These are phyloP conservation scores for Chlorella sp. DNA, from an alignment of 139 green algal species.

Conservation along the genomic window DNA sequence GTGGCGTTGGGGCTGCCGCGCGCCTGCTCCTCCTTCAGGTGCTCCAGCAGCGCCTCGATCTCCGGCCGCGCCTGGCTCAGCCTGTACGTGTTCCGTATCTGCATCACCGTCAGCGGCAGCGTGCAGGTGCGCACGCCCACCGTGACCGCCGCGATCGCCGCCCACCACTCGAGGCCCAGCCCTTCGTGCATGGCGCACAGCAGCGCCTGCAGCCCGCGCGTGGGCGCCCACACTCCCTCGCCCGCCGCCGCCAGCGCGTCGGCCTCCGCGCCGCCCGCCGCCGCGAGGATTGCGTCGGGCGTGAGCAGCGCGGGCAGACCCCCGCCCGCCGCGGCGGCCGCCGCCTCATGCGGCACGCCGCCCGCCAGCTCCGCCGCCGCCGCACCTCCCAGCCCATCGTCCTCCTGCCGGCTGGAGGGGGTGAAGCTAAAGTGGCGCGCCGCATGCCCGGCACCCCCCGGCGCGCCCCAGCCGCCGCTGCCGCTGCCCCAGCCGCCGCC, in stretches of 20 bases:
- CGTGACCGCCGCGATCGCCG: constrained; percentile 62
- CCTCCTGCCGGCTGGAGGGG: too few relatives aligned
- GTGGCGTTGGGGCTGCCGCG: constrained; percentile 34
- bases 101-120: constrained; percentile 68
- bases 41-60: constrained; percentile 52
- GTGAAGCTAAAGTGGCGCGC: too few relatives aligned
- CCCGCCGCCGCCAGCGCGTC: constrained; percentile 44
- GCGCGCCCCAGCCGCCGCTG: constrained; percentile 4
- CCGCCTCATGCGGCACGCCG: not conserved
- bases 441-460: too few relatives aligned
- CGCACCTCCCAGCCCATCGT: too few relatives aligned
- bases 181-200: constrained; percentile 52
- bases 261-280: constrained; percentile 34
- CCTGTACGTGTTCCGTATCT: constrained; percentile 65
- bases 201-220: constrained; percentile 55
- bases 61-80: constrained; percentile 69
- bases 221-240: constrained; percentile 55
- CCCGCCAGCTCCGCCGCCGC: too few relatives aligned
- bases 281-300: constrained; percentile 34
- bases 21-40: constrained; percentile 58
- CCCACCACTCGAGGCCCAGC: constrained; percentile 65
- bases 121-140: constrained; percentile 50
- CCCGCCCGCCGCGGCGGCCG: not conserved
- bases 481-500: not conserved
- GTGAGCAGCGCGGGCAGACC: not conserved